Evolutionary conservation across 2,329 filamentous ascomycete species (phyloP).

Genomic region (Botrytis hyacinthi): DNA sequence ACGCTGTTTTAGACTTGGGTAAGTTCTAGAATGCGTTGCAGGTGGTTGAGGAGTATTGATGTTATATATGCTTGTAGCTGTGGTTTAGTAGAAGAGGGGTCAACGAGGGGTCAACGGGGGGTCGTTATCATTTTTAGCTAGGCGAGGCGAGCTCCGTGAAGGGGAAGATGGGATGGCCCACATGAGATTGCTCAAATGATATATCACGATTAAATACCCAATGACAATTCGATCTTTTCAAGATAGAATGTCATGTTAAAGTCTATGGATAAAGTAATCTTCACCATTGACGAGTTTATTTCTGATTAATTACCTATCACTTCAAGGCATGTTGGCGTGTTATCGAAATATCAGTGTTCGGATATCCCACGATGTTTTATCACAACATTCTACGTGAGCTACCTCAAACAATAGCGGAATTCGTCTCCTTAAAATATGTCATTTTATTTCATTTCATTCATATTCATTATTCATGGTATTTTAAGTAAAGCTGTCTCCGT

Average conservation of each 20-base stretch:
- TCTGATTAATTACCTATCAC: not conserved
- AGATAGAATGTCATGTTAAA: too few relatives aligned
- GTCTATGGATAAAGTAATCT: not conserved
- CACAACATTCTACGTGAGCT: not conserved
- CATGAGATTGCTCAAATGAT: not conserved
- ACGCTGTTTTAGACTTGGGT: not conserved
- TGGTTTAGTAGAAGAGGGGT: not conserved
- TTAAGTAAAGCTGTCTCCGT: not conserved
- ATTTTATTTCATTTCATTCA: not conserved
- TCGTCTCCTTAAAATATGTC: not conserved
- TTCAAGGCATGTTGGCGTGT: not conserved
- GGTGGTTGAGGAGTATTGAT: not conserved
- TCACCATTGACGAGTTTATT: not conserved
- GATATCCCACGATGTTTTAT: not conserved
- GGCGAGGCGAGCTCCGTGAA: slow-evolving; percentile 5
- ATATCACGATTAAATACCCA: not conserved
- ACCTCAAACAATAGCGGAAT: not conserved
- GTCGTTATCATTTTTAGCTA: not conserved
- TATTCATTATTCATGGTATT: slow-evolving; percentile 1
- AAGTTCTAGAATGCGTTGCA: not conserved
- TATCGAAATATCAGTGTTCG: not conserved
- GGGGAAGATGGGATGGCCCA: not conserved
- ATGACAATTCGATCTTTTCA: not conserved
- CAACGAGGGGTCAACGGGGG: not conserved
- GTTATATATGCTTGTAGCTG: not conserved